Evolutionary conservation across 202 grass and related monocot species (phyloP), one percentile per base, ranked within the genome.

Genomic region (Panicum virgatum): DNA sequence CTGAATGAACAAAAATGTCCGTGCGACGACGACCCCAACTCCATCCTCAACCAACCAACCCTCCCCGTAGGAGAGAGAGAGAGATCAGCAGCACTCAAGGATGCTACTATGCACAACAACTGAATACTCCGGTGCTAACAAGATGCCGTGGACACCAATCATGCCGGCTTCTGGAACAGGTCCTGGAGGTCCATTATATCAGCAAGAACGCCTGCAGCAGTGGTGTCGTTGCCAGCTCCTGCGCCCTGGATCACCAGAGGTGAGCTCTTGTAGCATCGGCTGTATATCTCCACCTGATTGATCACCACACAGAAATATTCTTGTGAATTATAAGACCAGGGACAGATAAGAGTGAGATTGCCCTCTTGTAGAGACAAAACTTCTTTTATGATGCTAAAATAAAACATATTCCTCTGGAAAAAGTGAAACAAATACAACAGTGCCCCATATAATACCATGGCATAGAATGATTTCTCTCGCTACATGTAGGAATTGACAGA

Each of bases 261-360:
- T 0, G 94, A 94, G 42, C 78, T 89, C 69, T 86, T 79, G 14
- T 94, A 97, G 78, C 91, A 98, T 76, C 90, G 87, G 78, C 90
- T 98, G 79, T 93, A 93, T 86, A 98, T 86, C 88, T 98, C 95
- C 70, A 98, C 95, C 95, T 98, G 81, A 34, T 38, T 94, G 81
- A 34, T 38, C 22, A 65, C 46, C 9, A 47, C 50, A 52, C 36
- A 52, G 9, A 12, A 53, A 66, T 25, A 5, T 10, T 44, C 34
- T 50, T 63, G 45, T 66, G 42, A 65, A 26, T 0, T 45, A 6
- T 38, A 27, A 65, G 51, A 38, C 12, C 48, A 39, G 10, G 29
- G 37, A 66, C 20, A 16, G 1, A 19, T 5, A 65, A 66, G n/a
- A n/a, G n/a, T n/a, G n/a, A n/a, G n/a, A n/a, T n/a, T n/a, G n/a